Evolutionary conservation across 108 stramenopile genomes (phyloP).

Genomic region (Aurantiochytrium sp.): DNA sequence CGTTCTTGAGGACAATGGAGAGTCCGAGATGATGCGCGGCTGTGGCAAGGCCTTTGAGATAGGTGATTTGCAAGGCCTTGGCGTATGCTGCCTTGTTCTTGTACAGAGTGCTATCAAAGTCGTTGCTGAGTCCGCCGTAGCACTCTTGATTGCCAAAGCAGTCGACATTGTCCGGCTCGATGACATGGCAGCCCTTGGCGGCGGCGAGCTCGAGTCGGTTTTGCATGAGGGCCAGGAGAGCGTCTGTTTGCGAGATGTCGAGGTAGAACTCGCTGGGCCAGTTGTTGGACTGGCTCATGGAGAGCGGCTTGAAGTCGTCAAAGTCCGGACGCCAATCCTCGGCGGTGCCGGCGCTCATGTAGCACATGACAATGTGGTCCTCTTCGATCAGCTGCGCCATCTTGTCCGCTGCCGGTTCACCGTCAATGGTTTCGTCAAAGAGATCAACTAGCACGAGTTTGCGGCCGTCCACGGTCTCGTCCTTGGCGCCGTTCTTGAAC

Average conservation of each 20-base stretch:
- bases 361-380: conserved; percentile 1
- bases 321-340: background rate
- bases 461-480: background rate
- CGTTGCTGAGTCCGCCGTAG: background rate
- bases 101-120: background rate
- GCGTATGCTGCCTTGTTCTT: background rate
- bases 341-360: background rate
- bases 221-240: background rate
- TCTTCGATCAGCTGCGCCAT: background rate
- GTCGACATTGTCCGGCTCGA: conserved; percentile 8
- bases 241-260: background rate
- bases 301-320: background rate
- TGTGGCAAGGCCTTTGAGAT: background rate
- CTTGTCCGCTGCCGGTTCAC: background rate
- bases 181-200: background rate
- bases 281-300: background rate
- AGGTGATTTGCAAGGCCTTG: background rate
- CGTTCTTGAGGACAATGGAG: background rate
- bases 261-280: background rate
- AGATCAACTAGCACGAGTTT: background rate
- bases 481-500: background rate
- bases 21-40: background rate
- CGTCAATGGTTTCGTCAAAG: background rate
- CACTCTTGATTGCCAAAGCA: background rate
- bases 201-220: background rate